Percentiles rank a stretch among this genome's conserved stretches.
Evolutionary conservation across 2,329 filamentous ascomycete species (phyloP).

Genomic region (Fusarium sp.): DNA sequence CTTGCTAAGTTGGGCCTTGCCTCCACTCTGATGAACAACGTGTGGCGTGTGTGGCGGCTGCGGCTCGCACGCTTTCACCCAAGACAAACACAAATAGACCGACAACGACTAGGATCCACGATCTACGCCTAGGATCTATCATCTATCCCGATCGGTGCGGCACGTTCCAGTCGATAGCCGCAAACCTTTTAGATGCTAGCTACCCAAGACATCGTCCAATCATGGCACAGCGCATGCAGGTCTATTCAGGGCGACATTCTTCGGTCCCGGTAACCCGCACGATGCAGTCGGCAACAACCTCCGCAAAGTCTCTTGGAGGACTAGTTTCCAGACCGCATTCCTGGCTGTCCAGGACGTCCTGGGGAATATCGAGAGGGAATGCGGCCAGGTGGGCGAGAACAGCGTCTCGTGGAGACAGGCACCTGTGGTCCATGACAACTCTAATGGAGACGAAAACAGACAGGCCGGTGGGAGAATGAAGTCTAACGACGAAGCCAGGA

Average conservation of each 20-base stretch:
- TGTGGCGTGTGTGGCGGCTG: slow-evolving; percentile 30
- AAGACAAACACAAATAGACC: slow-evolving; percentile 29
- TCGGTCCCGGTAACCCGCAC: slow-evolving; percentile 23
- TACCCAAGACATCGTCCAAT: slow-evolving; percentile 25
- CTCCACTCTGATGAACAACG: not conserved
- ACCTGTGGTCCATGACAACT: slow-evolving; percentile 30
- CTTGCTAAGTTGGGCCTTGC: not conserved
- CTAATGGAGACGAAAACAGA: slow-evolving; percentile 38
- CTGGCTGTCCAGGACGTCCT: slow-evolving; percentile 20
- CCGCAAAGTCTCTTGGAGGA: slow-evolving; percentile 2
- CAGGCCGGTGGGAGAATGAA: slow-evolving; percentile 16
- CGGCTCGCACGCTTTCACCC: slow-evolving; percentile 33
- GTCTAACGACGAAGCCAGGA: slow-evolving; percentile 16
- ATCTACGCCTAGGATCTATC: slow-evolving; percentile 18
- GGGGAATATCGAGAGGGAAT: slow-evolving; percentile 30
- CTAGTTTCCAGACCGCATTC: slow-evolving; percentile 38
- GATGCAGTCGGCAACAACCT: slow-evolving; percentile 12
- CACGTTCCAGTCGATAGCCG: slow-evolving; percentile 37
- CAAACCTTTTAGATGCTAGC: slow-evolving; percentile 14
- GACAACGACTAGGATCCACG: slow-evolving; percentile 1
- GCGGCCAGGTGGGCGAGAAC: slow-evolving; percentile 34
- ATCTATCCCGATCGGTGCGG: slow-evolving; percentile 35
- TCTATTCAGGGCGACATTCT: slow-evolving; percentile 35
- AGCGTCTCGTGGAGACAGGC: slow-evolving; percentile 10
- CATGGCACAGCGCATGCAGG: slow-evolving; percentile 20